A percentile compares a stretch with the other conserved stretches of the same genome.
Evolutionary conservation across 1,284 basidiomycete genomes (phyloP).

Genomic region (Marasmius tenuissimus): DNA sequence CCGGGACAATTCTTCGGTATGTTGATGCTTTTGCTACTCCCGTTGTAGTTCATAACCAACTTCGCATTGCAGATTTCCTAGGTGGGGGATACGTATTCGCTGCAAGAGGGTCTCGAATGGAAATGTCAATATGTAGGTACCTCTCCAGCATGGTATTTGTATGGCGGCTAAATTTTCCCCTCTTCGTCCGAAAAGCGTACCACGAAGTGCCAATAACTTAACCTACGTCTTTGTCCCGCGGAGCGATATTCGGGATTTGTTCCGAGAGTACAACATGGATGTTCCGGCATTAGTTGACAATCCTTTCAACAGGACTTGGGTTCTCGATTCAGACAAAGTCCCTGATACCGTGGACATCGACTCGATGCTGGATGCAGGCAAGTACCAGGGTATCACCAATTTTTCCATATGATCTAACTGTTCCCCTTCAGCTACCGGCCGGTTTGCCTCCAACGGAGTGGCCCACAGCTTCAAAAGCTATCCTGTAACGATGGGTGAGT

Average conservation of each 20-base stretch:
- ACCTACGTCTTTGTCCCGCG: slow-evolving; percentile 39
- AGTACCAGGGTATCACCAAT: slow-evolving; percentile 1
- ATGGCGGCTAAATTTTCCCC: background rate
- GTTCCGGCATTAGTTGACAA: slow-evolving; percentile 22
- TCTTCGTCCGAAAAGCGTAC: slow-evolving; percentile 17
- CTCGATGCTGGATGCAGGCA: slow-evolving; percentile 26
- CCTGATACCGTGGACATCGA: slow-evolving; percentile 20
- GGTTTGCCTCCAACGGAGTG: slow-evolving; percentile 36
- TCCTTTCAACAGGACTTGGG: slow-evolving; percentile 17
- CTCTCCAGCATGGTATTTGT: background rate
- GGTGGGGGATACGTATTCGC: slow-evolving; percentile 41
- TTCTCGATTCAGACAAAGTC: slow-evolving; percentile 23
- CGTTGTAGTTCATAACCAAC: background rate
- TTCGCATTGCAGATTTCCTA: slow-evolving; percentile 28
- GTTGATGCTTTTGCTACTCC: slow-evolving; percentile 3
- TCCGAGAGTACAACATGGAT: slow-evolving; percentile 28
- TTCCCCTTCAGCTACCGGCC: background rate
- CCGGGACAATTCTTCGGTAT: slow-evolving; percentile 24
- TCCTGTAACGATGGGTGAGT: slow-evolving; percentile 30
- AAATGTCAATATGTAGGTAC: slow-evolving; percentile 27
- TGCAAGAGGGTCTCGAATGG: slow-evolving; percentile 35
- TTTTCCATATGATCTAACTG: background rate
- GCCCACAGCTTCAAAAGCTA: slow-evolving; percentile 32
- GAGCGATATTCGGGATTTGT: slow-evolving; percentile 29
- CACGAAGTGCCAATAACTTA: slow-evolving; percentile 19